These are phyloP conservation scores for Cystoderma amianthinum DNA, from an alignment of 768 basidiomycete species.

Conservation along the genomic window DNA sequence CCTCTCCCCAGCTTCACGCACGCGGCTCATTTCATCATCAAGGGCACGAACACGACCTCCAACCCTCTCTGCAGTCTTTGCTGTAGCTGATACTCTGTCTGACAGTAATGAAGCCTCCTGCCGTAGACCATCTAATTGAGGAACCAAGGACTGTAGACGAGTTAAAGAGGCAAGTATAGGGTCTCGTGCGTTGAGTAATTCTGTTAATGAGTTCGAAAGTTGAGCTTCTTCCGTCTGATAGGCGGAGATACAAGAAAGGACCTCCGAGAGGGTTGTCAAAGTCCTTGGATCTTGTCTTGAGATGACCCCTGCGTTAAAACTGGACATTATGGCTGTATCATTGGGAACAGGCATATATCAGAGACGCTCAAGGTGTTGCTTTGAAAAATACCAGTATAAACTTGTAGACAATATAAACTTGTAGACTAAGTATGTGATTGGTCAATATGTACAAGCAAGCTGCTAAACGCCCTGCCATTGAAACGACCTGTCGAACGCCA, in stretches of 20 bases:
- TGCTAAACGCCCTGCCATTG: conserved; percentile 23
- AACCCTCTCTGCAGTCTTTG: conserved; percentile 77
- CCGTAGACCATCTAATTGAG: conserved; percentile 57
- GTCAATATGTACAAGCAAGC: not conserved
- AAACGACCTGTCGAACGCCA: conserved; percentile 14
- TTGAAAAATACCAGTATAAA: no score
- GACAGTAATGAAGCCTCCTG: conserved; percentile 49
- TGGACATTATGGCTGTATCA: no score
- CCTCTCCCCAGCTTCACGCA: conserved; percentile 85
- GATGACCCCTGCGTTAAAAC: no score
- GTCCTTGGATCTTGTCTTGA: conserved; percentile 25
- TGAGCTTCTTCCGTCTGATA: conserved; percentile 75
- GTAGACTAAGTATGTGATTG: no score
- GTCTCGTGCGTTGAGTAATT: conserved; percentile 61
- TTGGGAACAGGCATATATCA: no score
- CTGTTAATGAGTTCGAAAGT: conserved; percentile 66
- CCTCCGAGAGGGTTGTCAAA: conserved; percentile 60
- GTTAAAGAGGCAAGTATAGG: conserved; percentile 57
- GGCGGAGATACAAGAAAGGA: conserved; percentile 66
- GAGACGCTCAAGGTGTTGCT: no score
- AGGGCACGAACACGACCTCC: conserved; percentile 85
- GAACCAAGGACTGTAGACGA: conserved; percentile 53
- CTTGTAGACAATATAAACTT: no score
- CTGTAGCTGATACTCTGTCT: conserved; percentile 61
- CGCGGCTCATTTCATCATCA: conserved; percentile 90